phyloP scores from a whole-genome alignment of 1,284 basidiomycete genomes.

The Rhodotorula sp. region DNA sequence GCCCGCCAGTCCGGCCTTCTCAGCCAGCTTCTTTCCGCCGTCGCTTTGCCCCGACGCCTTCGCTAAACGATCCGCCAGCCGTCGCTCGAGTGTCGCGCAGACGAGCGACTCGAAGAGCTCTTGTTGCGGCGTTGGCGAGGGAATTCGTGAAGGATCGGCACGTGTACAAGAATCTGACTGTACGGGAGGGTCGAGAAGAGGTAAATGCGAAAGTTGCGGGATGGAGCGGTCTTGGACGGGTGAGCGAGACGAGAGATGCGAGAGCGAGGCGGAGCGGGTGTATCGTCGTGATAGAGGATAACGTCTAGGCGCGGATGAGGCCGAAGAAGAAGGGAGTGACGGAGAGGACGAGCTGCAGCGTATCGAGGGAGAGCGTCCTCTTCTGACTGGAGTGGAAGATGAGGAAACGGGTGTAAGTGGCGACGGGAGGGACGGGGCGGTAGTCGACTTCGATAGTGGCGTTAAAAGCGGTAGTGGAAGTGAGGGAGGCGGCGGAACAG shows the following conservation, averaged over 20 bases:
- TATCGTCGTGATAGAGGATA: conserved; percentile 16
- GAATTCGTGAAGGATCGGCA: neutral
- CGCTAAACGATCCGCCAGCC: neutral
- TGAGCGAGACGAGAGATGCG: neutral
- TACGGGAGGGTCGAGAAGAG: neutral
- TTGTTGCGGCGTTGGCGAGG: neutral
- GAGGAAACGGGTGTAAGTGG: neutral
- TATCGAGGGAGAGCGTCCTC: neutral
- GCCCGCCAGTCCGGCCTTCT: conserved; percentile 8
- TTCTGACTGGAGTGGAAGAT: neutral
- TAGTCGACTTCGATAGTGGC: neutral
- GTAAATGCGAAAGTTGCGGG: neutral
- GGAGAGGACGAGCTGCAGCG: neutral
- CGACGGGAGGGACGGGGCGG: neutral
- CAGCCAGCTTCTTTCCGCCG: neutral
- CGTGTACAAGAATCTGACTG: neutral
- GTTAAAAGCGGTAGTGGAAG: no score
- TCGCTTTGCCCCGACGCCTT: neutral
- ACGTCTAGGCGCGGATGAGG: neutral
- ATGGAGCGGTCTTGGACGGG: conserved; percentile 1
- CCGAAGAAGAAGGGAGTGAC: neutral
- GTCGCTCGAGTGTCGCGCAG: neutral
- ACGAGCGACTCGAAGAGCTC: conserved; percentile 8
- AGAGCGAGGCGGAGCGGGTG: conserved; percentile 1
- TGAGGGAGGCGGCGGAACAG: no score